These are phyloP conservation scores for Aspergillus sergii DNA, from an alignment of 2,329 filamentous ascomycete genomes.

Conservation along the genomic window DNA sequence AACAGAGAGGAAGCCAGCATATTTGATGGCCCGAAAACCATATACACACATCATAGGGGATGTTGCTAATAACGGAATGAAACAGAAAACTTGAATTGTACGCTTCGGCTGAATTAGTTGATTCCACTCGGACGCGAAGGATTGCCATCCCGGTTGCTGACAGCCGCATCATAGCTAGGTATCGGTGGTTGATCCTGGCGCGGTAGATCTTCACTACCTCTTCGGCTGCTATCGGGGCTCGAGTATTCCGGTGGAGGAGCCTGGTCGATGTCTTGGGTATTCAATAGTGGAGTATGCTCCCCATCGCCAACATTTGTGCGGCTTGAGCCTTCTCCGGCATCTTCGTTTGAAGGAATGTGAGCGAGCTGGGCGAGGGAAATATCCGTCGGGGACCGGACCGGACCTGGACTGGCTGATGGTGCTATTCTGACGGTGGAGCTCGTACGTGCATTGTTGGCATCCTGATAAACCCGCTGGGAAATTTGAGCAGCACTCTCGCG, in stretches of 20 bases:
- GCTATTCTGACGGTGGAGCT: slow-evolving; percentile 76
- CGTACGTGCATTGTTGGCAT: slow-evolving; percentile 70
- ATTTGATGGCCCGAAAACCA: slow-evolving; percentile 9
- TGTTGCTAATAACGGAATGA: slow-evolving; percentile 8
- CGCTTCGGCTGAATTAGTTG: slow-evolving; percentile 4
- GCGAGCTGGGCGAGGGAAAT: slow-evolving; percentile 90
- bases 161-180: slow-evolving; percentile 78
- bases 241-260: slow-evolving; percentile 54
- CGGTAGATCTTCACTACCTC: slow-evolving; percentile 57
- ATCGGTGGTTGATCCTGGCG: slow-evolving; percentile 68
- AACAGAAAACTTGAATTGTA: slow-evolving; percentile 3
- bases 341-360: slow-evolving; percentile 66
- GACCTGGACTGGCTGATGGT: slow-evolving; percentile 81
- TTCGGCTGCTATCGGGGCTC: slow-evolving; percentile 56
- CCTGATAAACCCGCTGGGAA: slow-evolving; percentile 47
- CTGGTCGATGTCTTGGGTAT: slow-evolving; percentile 33
- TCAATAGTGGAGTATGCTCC: slow-evolving; percentile 27
- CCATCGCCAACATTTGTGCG: slow-evolving; percentile 34
- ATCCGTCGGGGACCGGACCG: slow-evolving; percentile 87
- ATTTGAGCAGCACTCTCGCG: slow-evolving; percentile 54
- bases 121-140: slow-evolving; percentile 1
- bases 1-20: slow-evolving; percentile 13
- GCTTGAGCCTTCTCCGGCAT: slow-evolving; percentile 73
- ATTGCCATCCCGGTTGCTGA: slow-evolving; percentile 44
- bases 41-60: slow-evolving; percentile 14